These are phyloP conservation scores for Fusarium tricinctum DNA, from an alignment of 2,329 filamentous ascomycete species.

Conservation along the genomic window DNA sequence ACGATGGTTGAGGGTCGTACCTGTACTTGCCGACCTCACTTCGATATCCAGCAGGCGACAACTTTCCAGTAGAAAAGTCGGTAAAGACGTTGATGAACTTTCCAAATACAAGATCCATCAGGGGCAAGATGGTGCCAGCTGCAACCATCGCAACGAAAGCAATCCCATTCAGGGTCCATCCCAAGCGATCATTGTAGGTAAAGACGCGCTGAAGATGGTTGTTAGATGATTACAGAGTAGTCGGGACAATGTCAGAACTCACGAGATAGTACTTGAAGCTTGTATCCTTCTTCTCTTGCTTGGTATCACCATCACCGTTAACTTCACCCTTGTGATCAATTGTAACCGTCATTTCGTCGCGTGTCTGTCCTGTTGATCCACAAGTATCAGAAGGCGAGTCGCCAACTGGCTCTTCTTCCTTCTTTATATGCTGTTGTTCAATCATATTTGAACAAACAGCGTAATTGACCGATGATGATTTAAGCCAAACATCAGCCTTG, in stretches of 20 bases:
- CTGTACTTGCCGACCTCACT: constrained; percentile 62
- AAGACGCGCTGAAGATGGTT: constrained; percentile 53
- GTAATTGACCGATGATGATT: neutral
- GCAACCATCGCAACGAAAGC: constrained; percentile 56
- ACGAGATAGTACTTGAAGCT: constrained; percentile 50
- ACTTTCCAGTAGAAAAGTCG: constrained; percentile 63
- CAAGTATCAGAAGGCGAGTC: constrained; percentile 9
- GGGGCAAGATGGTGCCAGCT: constrained; percentile 59
- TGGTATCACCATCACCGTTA: constrained; percentile 3
- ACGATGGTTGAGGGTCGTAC: constrained; percentile 40
- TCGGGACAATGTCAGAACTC: neutral
- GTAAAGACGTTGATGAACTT: constrained; percentile 68
- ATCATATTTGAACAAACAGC: constrained; percentile 12
- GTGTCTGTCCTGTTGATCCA: constrained; percentile 9
- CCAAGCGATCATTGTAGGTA: constrained; percentile 55
- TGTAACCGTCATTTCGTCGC: constrained; percentile 14
- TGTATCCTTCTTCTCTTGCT: constrained; percentile 33
- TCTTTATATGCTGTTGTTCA: constrained; percentile 1
- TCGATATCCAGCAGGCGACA: constrained; percentile 63
- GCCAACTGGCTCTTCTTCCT: constrained; percentile 10
- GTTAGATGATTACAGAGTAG: neutral
- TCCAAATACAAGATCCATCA: constrained; percentile 73
- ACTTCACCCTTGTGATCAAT: constrained; percentile 2
- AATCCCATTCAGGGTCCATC: constrained; percentile 56
- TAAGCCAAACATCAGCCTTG: neutral